Conservation (phyloP, 2,329 filamentous ascomycete species). For the Aschersonia sp. region DNA sequence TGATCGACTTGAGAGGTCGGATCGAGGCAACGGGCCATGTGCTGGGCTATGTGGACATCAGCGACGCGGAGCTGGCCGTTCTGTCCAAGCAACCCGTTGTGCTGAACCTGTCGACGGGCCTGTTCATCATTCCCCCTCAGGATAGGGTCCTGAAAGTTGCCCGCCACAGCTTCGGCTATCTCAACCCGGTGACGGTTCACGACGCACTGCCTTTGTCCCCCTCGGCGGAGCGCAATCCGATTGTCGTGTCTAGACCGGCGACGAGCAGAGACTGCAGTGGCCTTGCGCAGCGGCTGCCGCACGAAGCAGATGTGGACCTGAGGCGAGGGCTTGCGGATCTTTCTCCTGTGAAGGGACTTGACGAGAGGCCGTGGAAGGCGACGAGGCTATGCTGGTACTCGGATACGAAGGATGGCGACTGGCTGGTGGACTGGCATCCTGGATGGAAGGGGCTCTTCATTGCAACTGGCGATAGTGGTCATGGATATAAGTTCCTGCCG, state of each 20-base stretch:
- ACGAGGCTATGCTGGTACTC: constrained; percentile 64
- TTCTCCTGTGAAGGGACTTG: constrained; percentile 40
- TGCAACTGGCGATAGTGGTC: constrained; percentile 48
- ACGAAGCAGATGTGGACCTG: constrained; percentile 47
- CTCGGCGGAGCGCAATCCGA: constrained; percentile 11
- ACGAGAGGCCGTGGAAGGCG: constrained; percentile 42
- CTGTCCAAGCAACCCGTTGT: constrained; percentile 57
- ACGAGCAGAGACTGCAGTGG: constrained; percentile 20
- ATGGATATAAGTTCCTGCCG: constrained; percentile 57
- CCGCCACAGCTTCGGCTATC: constrained; percentile 55
- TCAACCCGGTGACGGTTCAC: constrained; percentile 30
- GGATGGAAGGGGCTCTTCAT: constrained; percentile 42
- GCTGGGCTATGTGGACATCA: constrained; percentile 64
- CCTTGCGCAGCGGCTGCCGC: constrained; percentile 32
- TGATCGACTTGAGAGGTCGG: constrained; percentile 66
- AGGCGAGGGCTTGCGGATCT: constrained; percentile 45
- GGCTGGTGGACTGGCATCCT: constrained; percentile 57
- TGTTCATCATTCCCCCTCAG: constrained; percentile 61
- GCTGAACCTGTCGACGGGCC: constrained; percentile 55
- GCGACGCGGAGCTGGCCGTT: constrained; percentile 50
- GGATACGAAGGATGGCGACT: constrained; percentile 58
- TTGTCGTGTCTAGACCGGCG: constrained; percentile 20
- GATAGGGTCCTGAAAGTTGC: constrained; percentile 52
- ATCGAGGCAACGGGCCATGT: constrained; percentile 72
- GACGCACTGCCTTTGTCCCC: constrained; percentile 17